phyloP scores from a whole-genome alignment of 768 basidiomycete species.

The Russula abietina region DNA sequence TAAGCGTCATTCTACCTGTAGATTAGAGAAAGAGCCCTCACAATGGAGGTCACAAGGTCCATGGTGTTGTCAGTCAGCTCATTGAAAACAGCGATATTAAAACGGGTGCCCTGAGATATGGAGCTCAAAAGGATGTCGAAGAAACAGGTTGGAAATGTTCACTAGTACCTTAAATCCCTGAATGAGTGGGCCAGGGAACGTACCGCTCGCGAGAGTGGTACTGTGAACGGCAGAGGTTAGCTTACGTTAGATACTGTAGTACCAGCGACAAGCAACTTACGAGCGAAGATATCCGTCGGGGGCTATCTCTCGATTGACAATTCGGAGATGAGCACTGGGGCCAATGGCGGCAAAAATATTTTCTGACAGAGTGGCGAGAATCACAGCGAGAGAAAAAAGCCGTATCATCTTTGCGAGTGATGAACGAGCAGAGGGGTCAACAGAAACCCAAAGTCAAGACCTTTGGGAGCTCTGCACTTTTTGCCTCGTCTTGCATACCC shows the following conservation, averaged over 20 bases:
- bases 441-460: background rate
- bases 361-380: slow-evolving; percentile 8
- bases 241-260: background rate
- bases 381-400: background rate
- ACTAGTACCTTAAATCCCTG: slow-evolving; percentile 29
- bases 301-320: slow-evolving; percentile 21
- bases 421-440: background rate
- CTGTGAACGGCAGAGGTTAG: background rate
- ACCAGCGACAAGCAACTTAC: background rate
- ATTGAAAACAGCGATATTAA: slow-evolving; percentile 42
- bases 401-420: slow-evolving; percentile 1
- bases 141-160: background rate
- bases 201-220: slow-evolving; percentile 1
- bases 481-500: background rate
- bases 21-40: slow-evolving; percentile 23
- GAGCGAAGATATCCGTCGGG: slow-evolving; percentile 29
- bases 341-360: slow-evolving; percentile 22
- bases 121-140: slow-evolving; percentile 25
- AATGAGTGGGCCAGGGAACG: slow-evolving; percentile 16
- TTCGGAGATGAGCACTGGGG: slow-evolving; percentile 23
- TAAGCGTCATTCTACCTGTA: too few relatives aligned
- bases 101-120: slow-evolving; percentile 31
- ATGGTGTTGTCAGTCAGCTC: slow-evolving; percentile 39
- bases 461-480: background rate
- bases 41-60: slow-evolving; percentile 45